These are phyloP conservation scores for Hepatocystis sp. DNA, from an alignment of 169 alveolate species.

Conservation along the genomic window DNA sequence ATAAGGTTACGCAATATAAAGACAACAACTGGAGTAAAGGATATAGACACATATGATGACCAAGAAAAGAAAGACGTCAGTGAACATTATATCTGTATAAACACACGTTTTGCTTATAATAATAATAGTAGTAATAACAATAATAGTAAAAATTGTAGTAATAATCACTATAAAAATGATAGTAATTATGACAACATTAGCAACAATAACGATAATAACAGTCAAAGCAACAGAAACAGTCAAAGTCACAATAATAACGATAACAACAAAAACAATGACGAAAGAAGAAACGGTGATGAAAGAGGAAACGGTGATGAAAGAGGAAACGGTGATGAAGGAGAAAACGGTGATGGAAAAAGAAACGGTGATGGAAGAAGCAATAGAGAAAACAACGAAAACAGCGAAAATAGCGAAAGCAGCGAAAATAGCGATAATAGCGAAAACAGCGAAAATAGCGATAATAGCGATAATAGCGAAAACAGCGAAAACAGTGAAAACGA, in stretches of 20 bases:
- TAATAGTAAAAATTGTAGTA: no score
- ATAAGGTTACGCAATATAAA: no score
- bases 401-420: background rate
- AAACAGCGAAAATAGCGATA: background rate
- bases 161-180: no score
- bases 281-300: background rate
- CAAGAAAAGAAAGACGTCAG: no score
- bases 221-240: no score
- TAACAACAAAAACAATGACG: background rate
- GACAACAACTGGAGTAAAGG: no score
- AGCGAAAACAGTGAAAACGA: background rate
- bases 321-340: background rate
- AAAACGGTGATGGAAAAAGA: background rate
- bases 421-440: background rate
- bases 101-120: no score
- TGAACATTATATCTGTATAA: no score
- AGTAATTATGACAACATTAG: background rate
- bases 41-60: no score
- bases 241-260: slow-evolving; percentile 1
- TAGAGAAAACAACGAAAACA: no score
- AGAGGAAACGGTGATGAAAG: background rate
- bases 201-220: background rate
- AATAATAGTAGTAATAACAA: no score
- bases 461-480: background rate
- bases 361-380: background rate